A percentile compares a stretch with the other conserved stretches of the same genome.
These are phyloP conservation scores for Candida ovalis DNA, from an alignment of 805 yeast species.

Conservation along the genomic window DNA sequence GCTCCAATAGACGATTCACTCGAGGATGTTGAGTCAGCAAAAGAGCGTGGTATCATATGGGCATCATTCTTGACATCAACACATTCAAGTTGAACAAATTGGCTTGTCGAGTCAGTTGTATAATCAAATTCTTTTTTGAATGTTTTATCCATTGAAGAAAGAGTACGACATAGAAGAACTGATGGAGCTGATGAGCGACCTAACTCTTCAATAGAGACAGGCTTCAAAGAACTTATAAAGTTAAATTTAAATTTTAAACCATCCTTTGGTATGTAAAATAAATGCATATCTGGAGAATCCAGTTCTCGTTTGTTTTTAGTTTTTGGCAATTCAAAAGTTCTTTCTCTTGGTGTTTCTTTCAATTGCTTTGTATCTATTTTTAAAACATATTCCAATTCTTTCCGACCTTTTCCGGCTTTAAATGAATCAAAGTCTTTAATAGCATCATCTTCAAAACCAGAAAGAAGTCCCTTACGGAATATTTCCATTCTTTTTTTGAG, in stretches of 20 bases:
- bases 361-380: constrained; percentile 32
- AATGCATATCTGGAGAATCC: constrained; percentile 30
- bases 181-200: constrained; percentile 23
- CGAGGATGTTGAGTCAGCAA: constrained; percentile 30
- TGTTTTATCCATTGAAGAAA: constrained; percentile 11
- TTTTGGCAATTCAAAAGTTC: constrained; percentile 27
- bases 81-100: constrained; percentile 42
- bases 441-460: constrained; percentile 54
- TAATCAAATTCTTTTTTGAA: constrained; percentile 33
- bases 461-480: constrained; percentile 41
- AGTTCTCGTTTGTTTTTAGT: constrained; percentile 14
- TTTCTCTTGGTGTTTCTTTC: constrained; percentile 28
- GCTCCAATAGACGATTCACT: constrained; percentile 59
- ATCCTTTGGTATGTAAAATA: constrained; percentile 32
- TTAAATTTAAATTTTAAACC: constrained; percentile 27
- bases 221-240: constrained; percentile 29
- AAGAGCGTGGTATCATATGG: constrained; percentile 50
- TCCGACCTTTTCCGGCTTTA: constrained; percentile 15
- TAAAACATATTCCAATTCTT: constrained; percentile 19
- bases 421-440: constrained; percentile 26
- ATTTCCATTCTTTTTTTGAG: constrained; percentile 55
- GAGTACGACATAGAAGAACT: constrained; percentile 28
- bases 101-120: constrained; percentile 34
- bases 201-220: constrained; percentile 23
- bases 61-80: constrained; percentile 38